These are phyloP conservation scores for Aureobasidium melanogenum DNA, from an alignment of 2,329 filamentous ascomycete genomes.

Conservation along the genomic window DNA sequence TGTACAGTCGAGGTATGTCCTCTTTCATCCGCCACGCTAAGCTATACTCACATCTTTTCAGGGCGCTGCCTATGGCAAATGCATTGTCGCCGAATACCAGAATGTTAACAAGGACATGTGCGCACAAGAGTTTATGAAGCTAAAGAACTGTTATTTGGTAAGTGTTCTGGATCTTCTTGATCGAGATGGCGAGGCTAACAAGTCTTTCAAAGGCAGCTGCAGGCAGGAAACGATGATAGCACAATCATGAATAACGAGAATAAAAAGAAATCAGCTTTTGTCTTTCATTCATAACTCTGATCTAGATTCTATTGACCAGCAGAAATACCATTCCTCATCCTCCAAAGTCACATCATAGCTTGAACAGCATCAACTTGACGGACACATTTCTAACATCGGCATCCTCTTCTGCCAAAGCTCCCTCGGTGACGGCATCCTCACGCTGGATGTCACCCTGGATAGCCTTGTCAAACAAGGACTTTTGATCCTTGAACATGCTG, in stretches of 20 bases:
- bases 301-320: not conserved
- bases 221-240: constrained; percentile 8
- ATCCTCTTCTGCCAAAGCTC: constrained; percentile 54
- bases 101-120: constrained; percentile 88
- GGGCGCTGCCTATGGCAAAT: constrained; percentile 83
- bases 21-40: too few species aligned
- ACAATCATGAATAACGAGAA: not conserved
- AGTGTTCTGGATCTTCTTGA: constrained; percentile 18
- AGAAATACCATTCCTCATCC: not conserved
- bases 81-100: constrained; percentile 83
- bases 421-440: constrained; percentile 33
- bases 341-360: constrained; percentile 41
- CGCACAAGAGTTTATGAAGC: constrained; percentile 66
- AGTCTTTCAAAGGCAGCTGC: not conserved
- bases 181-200: not conserved
- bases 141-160: constrained; percentile 87
- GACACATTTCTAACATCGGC: constrained; percentile 74
- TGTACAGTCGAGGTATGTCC: constrained; percentile 54
- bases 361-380: constrained; percentile 63
- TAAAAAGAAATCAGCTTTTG: not conserved
- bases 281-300: not conserved
- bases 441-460: constrained; percentile 31
- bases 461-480: constrained; percentile 28
- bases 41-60: constrained; percentile 30
- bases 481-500: constrained; percentile 27